Conservation (phyloP, 495 filamentous ascomycete species). For the Podospora tetraspora region DNA sequence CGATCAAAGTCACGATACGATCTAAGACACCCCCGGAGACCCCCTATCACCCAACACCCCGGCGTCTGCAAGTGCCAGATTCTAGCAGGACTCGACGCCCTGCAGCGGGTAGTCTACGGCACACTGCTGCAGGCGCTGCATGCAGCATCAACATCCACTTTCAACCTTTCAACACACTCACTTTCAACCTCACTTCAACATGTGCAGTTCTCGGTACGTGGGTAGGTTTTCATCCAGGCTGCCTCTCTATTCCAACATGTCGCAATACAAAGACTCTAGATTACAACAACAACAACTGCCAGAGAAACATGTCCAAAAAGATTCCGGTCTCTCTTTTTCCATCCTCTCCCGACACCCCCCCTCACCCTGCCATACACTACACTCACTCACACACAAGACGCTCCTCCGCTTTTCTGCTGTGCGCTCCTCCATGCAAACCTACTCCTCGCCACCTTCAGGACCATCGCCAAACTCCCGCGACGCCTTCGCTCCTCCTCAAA, state of each 20-base stretch:
- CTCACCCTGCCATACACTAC: background rate
- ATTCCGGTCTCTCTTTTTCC: background rate
- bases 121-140: too few relatives aligned
- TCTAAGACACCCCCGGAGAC: background rate
- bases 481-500: conserved; percentile 15
- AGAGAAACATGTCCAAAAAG: background rate
- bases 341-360: background rate
- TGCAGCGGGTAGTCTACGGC: background rate
- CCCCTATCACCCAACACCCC: background rate
- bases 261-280: background rate
- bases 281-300: conserved; percentile 2
- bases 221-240: background rate
- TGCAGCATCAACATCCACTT: background rate
- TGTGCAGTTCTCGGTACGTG: background rate
- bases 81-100: background rate
- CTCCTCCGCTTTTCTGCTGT: background rate
- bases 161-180: background rate
- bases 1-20: background rate
- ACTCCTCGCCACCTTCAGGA: background rate
- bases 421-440: conserved; percentile 1
- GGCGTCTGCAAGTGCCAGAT: background rate
- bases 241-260: conserved; percentile 9
- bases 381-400: background rate
- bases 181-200: background rate
- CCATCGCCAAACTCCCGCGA: background rate